phyloP scores from a whole-genome alignment of 148 eudicot species.

The Vaccinium macrocarpon region DNA sequence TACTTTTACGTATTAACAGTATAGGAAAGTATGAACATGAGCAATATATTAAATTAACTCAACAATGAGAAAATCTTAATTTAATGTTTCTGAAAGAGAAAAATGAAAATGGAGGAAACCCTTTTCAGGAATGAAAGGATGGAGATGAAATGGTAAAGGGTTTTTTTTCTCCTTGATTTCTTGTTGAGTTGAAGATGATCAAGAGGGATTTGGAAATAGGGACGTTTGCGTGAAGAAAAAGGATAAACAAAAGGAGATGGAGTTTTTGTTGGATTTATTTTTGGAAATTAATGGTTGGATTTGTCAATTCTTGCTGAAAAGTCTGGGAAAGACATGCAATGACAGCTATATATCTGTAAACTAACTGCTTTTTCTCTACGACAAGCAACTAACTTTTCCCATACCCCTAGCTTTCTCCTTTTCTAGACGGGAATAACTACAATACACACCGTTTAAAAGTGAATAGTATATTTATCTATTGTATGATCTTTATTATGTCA shows the following conservation, averaged over 20 bases:
- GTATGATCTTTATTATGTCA: no score
- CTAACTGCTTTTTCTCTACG: not conserved
- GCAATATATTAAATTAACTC: not conserved
- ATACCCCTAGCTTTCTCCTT: not conserved
- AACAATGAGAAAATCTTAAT: not conserved
- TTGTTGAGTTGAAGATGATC: not conserved
- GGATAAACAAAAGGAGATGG: not conserved
- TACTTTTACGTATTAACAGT: not conserved
- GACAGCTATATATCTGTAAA: not conserved
- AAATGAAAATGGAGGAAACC: constrained; percentile 19
- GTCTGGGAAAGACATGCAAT: constrained; percentile 9
- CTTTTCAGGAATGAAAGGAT: constrained; percentile 8
- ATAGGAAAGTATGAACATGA: not conserved
- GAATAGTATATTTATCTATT: no score
- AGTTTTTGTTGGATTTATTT: not conserved
- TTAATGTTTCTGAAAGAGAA: not conserved
- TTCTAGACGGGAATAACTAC: no score
- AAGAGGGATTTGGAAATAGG: not conserved
- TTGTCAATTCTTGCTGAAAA: not conserved
- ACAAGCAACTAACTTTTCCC: not conserved
- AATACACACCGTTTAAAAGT: no score
- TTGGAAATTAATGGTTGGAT: constrained; percentile 17
- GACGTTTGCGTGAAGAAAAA: not conserved
- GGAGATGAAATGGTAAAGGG: constrained; percentile 17
- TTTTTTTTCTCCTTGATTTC: constrained; percentile 8